phyloP scores from a whole-genome alignment of 2,329 filamentous ascomycete species.

The Colletotrichum neosansevieriae region DNA sequence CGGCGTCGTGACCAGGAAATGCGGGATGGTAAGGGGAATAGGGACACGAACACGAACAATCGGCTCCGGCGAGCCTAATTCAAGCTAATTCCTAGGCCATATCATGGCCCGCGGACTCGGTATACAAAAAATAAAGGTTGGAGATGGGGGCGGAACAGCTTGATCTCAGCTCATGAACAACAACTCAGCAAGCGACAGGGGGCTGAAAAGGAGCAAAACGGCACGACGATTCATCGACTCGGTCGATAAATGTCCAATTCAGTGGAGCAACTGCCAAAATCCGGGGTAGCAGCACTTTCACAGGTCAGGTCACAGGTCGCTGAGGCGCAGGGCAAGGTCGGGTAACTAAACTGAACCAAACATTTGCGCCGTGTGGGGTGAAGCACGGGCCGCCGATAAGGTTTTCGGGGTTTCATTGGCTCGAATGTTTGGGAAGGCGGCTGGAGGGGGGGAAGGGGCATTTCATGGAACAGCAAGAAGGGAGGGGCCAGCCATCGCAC shows the following conservation, averaged over 20 bases:
- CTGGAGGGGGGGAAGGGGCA: neutral
- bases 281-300: conserved; percentile 37
- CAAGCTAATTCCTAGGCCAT: conserved; percentile 38
- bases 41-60: conserved; percentile 31
- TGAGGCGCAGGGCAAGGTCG: too few relatives aligned
- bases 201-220: conserved; percentile 33
- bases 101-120: conserved; percentile 28
- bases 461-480: neutral
- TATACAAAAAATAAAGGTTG: conserved; percentile 3
- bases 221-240: conserved; percentile 23
- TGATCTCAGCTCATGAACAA: conserved; percentile 21
- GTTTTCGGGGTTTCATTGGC: conserved; percentile 33
- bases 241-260: conserved; percentile 26
- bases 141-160: conserved; percentile 25
- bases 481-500: neutral
- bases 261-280: conserved; percentile 33
- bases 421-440: neutral
- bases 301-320: conserved; percentile 7
- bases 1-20: conserved; percentile 13
- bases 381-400: conserved; percentile 12
- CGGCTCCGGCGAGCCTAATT: conserved; percentile 38
- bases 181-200: conserved; percentile 26
- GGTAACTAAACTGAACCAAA: too few relatives aligned
- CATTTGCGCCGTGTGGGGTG: neutral
- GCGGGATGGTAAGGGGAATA: neutral